These are phyloP conservation scores for Stagonosporopsis vannaccii DNA, from an alignment of 2,329 filamentous ascomycete species.

Conservation along the genomic window DNA sequence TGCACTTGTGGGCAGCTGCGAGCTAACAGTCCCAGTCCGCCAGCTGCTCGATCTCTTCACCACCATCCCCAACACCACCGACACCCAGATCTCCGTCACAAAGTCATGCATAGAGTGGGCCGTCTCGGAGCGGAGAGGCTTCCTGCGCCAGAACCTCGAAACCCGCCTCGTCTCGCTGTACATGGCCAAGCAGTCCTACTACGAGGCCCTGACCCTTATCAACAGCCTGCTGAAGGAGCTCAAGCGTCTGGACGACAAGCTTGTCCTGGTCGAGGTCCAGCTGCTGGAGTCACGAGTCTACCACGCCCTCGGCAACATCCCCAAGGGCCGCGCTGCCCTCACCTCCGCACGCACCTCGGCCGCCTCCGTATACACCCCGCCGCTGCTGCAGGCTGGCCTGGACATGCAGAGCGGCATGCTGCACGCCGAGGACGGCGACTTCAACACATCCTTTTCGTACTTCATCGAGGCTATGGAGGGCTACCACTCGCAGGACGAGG, in stretches of 20 bases:
- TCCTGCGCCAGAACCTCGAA: constrained; percentile 97
- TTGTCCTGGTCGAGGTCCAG: constrained; percentile 97
- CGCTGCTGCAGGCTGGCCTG: constrained; percentile 90
- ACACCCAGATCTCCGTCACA: constrained; percentile 92
- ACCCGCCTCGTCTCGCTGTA: constrained; percentile 91
- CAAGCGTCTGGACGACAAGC: constrained; percentile 97
- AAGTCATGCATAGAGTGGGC: constrained; percentile 99
- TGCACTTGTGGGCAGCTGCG: neutral
- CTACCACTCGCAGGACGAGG: constrained; percentile 91
- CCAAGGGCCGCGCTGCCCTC: constrained; percentile 92
- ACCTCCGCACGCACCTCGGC: constrained; percentile 94
- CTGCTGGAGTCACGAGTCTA: constrained; percentile 96
- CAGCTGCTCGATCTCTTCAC: constrained; percentile 96
- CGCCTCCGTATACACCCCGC: constrained; percentile 96
- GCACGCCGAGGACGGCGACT: constrained; percentile 97
- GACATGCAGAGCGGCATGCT: constrained; percentile 99
- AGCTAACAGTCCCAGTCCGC: constrained; percentile 68
- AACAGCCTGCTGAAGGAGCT: constrained; percentile 95
- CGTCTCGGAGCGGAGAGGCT: constrained; percentile 89
- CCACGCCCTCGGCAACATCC: constrained; percentile 94
- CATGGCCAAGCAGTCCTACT: constrained; percentile 98
- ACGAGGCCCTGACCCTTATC: constrained; percentile 95
- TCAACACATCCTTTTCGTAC: constrained; percentile 98
- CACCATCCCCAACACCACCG: constrained; percentile 90
- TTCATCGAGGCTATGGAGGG: constrained; percentile 99